Evolutionary conservation across 306 rosid genomes (phyloP).

Genomic region (Quercus rubra): DNA sequence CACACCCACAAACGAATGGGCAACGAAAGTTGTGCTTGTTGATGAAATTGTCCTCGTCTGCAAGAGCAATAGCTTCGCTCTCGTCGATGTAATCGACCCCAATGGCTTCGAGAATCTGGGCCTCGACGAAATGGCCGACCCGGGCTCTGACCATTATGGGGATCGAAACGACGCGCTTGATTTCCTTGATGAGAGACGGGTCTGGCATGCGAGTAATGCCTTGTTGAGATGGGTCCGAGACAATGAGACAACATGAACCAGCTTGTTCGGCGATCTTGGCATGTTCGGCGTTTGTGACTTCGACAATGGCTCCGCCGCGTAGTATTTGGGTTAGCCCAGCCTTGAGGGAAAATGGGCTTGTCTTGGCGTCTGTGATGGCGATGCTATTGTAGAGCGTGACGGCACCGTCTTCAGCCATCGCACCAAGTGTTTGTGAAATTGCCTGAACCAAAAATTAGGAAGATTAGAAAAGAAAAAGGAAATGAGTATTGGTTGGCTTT

Average conservation of each 20-base stretch:
- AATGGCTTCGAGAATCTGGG: slow-evolving; percentile 65
- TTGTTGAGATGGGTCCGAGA: slow-evolving; percentile 30
- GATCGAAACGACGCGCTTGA: slow-evolving; percentile 50
- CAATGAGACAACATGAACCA: slow-evolving; percentile 55
- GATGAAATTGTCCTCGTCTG: slow-evolving; percentile 55
- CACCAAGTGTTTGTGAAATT: slow-evolving; percentile 26
- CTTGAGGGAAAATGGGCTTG: slow-evolving; percentile 35
- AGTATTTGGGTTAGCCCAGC: slow-evolving; percentile 49
- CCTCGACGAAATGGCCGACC: slow-evolving; percentile 81
- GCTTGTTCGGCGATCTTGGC: slow-evolving; percentile 77
- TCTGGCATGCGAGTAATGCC: slow-evolving; percentile 60
- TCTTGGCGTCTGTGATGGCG: slow-evolving; percentile 46
- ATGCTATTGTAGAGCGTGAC: slow-evolving; percentile 48
- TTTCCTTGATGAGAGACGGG: slow-evolving; percentile 47
- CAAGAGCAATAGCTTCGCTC: slow-evolving; percentile 47
- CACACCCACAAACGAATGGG: slow-evolving; percentile 62
- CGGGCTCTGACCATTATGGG: slow-evolving; percentile 62
- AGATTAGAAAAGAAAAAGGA: background rate
- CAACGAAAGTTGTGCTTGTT: slow-evolving; percentile 61
- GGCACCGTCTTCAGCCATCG: slow-evolving; percentile 54
- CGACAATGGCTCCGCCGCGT: slow-evolving; percentile 59
- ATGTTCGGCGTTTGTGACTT: slow-evolving; percentile 42
- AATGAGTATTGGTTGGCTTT: too few relatives aligned
- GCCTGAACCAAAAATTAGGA: slow-evolving; percentile 8
- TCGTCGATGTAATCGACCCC: slow-evolving; percentile 75